These are phyloP conservation scores for Phytophthora foliorum DNA, from an alignment of 352 stramenopile genomes.

Conservation along the genomic window DNA sequence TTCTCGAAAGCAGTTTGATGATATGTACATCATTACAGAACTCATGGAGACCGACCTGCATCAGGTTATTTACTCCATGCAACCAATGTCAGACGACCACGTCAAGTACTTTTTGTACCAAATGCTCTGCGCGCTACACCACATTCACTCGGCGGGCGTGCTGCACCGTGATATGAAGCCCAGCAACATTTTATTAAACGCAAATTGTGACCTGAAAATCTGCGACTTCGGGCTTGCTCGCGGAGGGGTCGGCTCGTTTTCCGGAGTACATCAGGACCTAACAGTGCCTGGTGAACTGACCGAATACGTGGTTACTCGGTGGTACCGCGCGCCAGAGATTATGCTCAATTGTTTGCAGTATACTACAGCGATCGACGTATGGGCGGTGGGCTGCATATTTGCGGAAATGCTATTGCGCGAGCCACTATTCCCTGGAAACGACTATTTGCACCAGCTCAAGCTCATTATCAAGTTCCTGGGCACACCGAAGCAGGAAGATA, in stretches of 20 bases:
- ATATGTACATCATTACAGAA: conserved; percentile 97
- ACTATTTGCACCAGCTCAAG: conserved; percentile 89
- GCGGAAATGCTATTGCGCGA: conserved; percentile 97
- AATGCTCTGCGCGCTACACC: conserved; percentile 85
- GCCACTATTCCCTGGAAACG: conserved; percentile 94
- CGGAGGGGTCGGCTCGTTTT: conserved; percentile 50
- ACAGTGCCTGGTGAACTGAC: conserved; percentile 55
- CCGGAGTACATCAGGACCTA: background rate
- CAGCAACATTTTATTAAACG: conserved; percentile 84
- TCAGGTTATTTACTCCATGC: conserved; percentile 96
- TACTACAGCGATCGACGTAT: conserved; percentile 94
- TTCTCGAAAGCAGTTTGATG: conserved; percentile 94
- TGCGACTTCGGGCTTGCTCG: conserved; percentile 83
- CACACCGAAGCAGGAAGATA: conserved; percentile 81
- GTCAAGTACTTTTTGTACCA: conserved; percentile 89
- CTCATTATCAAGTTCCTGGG: conserved; percentile 81
- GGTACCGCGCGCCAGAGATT: conserved; percentile 92
- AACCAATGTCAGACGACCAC: conserved; percentile 91
- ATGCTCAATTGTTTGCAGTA: conserved; percentile 98
- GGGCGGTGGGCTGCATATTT: conserved; percentile 98
- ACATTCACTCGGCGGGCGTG: conserved; percentile 96
- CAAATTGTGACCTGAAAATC: conserved; percentile 86
- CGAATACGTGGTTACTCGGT: conserved; percentile 78
- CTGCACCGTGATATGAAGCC: conserved; percentile 89
- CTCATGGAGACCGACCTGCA: conserved; percentile 98